Base-by-base conservation (phyloP, 1,139 yeast species). In the Hansenula sp. region DNA sequence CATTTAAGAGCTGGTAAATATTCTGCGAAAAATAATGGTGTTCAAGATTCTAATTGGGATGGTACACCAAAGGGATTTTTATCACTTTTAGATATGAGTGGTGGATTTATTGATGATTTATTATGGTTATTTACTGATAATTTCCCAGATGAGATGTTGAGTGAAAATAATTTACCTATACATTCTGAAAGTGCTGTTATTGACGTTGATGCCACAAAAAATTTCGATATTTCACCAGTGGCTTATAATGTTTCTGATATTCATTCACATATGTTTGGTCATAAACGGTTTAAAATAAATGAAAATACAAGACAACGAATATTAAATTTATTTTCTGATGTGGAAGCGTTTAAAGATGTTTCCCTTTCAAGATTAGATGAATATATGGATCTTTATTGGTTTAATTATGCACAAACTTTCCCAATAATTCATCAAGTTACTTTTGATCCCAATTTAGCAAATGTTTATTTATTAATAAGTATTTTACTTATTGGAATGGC, bases 131-230 rank as follows among this genome's bases (percentile, higher is more conserved):
- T 32, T 11, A 24, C 34, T 21, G 34, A 32, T 22, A 24, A 32
- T 32, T 22, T 32, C 20, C 34, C 34, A 3, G 21, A 17, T 2
- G 34, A 32, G 10, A 17, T 32, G 20, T 13, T 24, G 16, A 17
- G 24, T 24, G 34, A 22, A 3, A 10, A 20, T 20, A 31, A 22
- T 21, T 3, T 13, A 6, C 6, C 14, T 2, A 10, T 21, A 24
- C 34, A 24, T 24, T 29, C 34, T 4, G 34, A 32, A 32, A 32
- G 34, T 24, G 34, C 27, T 10, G 34, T 32, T 19, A 24, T 32
- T 17, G 34, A 32, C 17, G 34, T 32, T 16, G 34, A 32, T 32
- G 34, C 34, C 2, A 22, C 34, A 24, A 7, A 17, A 17, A 24
- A 32, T 13, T 24, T 32, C 14, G 34, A 32, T 20, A 32, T 32